Evolutionary conservation across 495 filamentous ascomycete species (phyloP).

Genomic region (Mytilinidion resinicola): DNA sequence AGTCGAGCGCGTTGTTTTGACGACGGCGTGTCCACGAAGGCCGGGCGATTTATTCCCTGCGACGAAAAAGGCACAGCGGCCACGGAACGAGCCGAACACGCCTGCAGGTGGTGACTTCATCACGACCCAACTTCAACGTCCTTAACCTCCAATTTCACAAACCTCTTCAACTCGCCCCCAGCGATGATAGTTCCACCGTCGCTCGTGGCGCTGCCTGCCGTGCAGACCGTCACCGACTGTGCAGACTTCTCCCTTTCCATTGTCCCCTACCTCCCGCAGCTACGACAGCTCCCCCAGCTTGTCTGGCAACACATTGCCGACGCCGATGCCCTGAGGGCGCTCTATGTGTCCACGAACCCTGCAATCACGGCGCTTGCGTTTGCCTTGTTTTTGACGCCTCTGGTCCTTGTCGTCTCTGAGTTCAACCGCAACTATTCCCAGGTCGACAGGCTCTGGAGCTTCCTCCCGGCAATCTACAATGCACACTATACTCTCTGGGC

Average conservation of each 20-base stretch:
- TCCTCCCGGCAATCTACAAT: slow-evolving; percentile 82
- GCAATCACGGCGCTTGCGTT: slow-evolving; percentile 69
- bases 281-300: slow-evolving; percentile 62
- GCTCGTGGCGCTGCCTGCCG: slow-evolving; percentile 49
- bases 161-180: neutral
- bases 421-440: slow-evolving; percentile 90
- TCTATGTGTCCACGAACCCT: slow-evolving; percentile 87
- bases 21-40: neutral
- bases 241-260: slow-evolving; percentile 67
- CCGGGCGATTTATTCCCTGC: no score
- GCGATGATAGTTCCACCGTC: slow-evolving; percentile 24
- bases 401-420: slow-evolving; percentile 71
- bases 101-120: slow-evolving; percentile 3
- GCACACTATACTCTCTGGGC: slow-evolving; percentile 82
- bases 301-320: slow-evolving; percentile 52
- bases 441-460: slow-evolving; percentile 85
- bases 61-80: no score
- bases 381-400: slow-evolving; percentile 56
- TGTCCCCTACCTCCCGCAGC: slow-evolving; percentile 67
- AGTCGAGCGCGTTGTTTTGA: neutral
- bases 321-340: slow-evolving; percentile 48
- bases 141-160: neutral
- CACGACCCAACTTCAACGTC: neutral
- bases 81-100: neutral
- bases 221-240: slow-evolving; percentile 64